Conservation (phyloP, 2,329 filamentous ascomycete genomes). For the Fusarium xyrophilum region DNA sequence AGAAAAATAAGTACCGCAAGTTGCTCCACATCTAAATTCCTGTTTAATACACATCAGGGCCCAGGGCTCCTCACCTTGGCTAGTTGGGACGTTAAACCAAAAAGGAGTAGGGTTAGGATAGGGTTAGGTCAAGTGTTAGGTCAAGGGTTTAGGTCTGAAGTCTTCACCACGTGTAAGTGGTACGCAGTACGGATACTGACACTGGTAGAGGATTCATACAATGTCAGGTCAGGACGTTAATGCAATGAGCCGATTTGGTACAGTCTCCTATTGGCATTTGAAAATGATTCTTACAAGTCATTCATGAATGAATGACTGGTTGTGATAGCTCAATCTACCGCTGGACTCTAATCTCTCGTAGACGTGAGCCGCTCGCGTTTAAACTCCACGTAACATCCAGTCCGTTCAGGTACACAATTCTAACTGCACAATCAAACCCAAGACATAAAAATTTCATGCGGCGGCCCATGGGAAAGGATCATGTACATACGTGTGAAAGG, state of each 20-base stretch:
- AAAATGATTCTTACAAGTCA: not conserved
- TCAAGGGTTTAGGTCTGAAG: constrained; percentile 29
- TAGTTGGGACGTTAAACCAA: constrained; percentile 5
- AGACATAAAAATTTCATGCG: constrained; percentile 11
- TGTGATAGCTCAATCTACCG: not conserved
- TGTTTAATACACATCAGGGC: too few species aligned
- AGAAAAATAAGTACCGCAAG: too few species aligned
- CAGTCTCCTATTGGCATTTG: not conserved
- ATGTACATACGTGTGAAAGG: not conserved
- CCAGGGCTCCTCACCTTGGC: constrained; percentile 27
- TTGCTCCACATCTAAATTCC: too few species aligned
- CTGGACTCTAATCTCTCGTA: not conserved
- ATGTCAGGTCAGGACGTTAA: not conserved
- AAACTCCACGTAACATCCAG: not conserved
- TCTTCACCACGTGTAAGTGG: constrained; percentile 32
- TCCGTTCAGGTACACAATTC: not conserved
- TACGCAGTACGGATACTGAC: not conserved
- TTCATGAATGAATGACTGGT: constrained; percentile 6
- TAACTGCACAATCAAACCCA: constrained; percentile 14
- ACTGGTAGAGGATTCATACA: not conserved
- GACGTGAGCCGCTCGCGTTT: constrained; percentile 29
- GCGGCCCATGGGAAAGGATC: not conserved
- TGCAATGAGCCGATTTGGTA: not conserved
- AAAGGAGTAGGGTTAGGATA: constrained; percentile 28
- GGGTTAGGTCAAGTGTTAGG: constrained; percentile 26